Conservation (phyloP, 176 grass and related monocot genomes). For the Pharus latifolius region DNA sequence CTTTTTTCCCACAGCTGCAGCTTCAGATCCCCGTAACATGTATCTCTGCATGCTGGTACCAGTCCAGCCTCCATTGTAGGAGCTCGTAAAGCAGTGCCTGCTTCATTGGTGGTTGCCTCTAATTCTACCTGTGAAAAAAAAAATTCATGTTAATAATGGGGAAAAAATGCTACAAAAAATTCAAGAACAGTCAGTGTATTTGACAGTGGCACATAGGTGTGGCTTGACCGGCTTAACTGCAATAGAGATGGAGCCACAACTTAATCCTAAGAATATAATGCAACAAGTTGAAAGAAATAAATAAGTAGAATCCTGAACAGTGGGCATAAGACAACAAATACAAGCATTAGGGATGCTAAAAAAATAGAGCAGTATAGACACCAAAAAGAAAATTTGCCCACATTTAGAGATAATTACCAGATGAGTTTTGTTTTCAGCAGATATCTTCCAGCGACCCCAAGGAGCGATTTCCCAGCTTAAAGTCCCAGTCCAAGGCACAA, state of each 20-base stretch:
- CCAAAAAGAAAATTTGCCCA: not conserved
- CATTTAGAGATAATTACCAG: constrained; percentile 37
- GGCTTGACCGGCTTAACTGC: not conserved
- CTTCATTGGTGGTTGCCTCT: constrained; percentile 56
- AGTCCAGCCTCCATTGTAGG: constrained; percentile 78
- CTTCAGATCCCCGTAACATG: constrained; percentile 74
- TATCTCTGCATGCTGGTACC: constrained; percentile 82
- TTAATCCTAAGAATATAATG: not conserved
- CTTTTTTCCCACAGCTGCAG: constrained; percentile 78
- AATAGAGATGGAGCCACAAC: not conserved
- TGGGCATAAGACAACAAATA: not conserved
- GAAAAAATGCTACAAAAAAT: not conserved
- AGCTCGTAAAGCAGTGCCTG: constrained; percentile 65
- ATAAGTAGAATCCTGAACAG: not conserved
- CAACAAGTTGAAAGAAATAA: constrained; percentile 7
- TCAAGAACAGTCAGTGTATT: not conserved
- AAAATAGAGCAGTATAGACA: no score
- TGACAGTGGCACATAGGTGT: not conserved
- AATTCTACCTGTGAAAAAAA: constrained; percentile 53
- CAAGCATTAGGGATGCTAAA: no score
- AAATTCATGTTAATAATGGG: not conserved
- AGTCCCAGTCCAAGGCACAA: constrained; percentile 81
- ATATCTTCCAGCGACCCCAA: constrained; percentile 82
- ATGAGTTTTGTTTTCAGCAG: constrained; percentile 66
- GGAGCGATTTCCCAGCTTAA: constrained; percentile 74